Evolutionary conservation across 805 yeast species (phyloP), one percentile per base, ranked within the genome.

Genomic region (Suhomyces canberraensis): DNA sequence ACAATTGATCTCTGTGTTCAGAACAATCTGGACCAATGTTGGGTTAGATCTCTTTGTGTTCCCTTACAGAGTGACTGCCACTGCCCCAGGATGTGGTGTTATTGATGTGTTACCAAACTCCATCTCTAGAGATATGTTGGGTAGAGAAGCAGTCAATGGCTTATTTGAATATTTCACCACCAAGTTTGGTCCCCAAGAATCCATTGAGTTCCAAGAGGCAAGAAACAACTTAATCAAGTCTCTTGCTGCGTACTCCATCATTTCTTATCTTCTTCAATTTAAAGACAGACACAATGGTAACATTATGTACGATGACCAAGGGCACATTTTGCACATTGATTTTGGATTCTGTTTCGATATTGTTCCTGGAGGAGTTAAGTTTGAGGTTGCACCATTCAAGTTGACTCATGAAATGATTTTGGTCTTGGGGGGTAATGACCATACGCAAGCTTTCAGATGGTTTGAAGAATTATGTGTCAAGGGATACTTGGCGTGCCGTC

Each of bases 11-110:
- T 84, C 96, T 3, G 81, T 93, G 25, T 93, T 95, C 71, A 76
- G 95, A 51, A 80, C 91, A 29, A 86, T 93, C 35, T 93, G 96
- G 95, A 77, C 79, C 44, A 75, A 78, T 45, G 79, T 85, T 9
- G 98, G 98, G 1, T 69, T 93, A 44, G 98, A 93, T 58, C 75
- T 91, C 29, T 93, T 73, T 60, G 95, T 93, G 17, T 95, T 78
- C 64, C 98, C 99, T 1, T 77, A 93, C 61, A 69, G 97, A 47
- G 98, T 93, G 17, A 90, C 96, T 0, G 98, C 99, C 1, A 93
- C 99, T 8, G 96, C 96, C 2, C 98, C 98, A 1, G 98, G 99
- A 0, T 90, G 98, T 68, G 99, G 99, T 62, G 95, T 93, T 29
- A 93, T 93, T 66, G 99, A 95, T 58, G 98, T 95, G 21, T 73